Base-by-base conservation (phyloP, 1,284 basidiomycete species). In the Trichosporon ovoides region DNA sequence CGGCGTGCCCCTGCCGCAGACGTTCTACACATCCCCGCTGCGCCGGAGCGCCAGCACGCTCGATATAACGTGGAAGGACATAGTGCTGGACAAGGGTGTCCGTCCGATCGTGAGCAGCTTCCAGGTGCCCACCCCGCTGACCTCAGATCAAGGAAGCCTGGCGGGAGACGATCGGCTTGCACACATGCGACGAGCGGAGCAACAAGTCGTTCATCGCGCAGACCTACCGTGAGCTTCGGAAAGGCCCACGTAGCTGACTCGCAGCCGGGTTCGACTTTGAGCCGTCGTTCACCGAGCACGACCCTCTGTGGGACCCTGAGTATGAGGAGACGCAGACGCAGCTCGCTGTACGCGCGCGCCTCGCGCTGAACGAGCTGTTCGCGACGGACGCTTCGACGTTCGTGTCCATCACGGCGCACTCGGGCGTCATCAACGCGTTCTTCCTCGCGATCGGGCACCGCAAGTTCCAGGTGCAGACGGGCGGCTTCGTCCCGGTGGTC, bases 361-460 rank as follows among this genome's bases (percentile, higher is more conserved):
- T 65, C 31, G 56, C 60, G 13, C 60, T 75, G 2, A 68, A 72
- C 61, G 58, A 74, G 61, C 60, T 77, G 38, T 75, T 77, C 40
- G 65, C 70, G 4, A 65, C 57, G 5, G 73, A 75, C 36, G 16
- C 64, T 0, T 43, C 53, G 5, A 67, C 69, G 20, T 72, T 67
- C 59, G 57, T 77, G 49, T 66, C 64, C 37, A 73, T 78, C 53
- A 76, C 75, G 1, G 69, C 67, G 3, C 76, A 77, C 43, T 66
- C 67, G 9, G 76, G 75, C 9, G 66, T 69, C 16, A 76, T 77
- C 46, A 57, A 60, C 11, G 65, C 69, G 0, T 66, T 75, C 54
- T 71, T 75, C 53, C 55, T 53, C 1, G 71, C 67, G 0, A 57
- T 69, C 5, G 63, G 64, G 0, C 73, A 74, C 53, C 58, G 48